Base-by-base conservation (phyloP, 768 basidiomycete species). In the Mycena filopes region DNA sequence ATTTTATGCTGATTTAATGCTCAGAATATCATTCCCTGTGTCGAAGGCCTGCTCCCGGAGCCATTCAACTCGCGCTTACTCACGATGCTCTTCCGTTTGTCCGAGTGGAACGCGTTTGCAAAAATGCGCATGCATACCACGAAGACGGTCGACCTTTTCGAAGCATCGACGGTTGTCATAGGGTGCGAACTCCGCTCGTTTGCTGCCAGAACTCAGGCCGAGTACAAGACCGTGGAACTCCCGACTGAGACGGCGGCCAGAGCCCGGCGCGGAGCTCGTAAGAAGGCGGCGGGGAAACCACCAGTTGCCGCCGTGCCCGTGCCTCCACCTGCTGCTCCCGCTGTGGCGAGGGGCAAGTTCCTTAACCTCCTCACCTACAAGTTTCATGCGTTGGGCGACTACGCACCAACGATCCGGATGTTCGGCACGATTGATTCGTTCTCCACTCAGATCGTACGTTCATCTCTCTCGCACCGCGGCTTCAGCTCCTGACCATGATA, bases 11-110 rank as follows among this genome's bases (percentile, higher is more conserved):
- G 7, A 43, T n/a, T n/a, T 43, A 18, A 43, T 16, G 71, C 15
- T 15, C 18, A 77, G 77, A 74, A 73, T 53, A 66, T 72, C 2
- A 70, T 79, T 2, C 80, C 78, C 0, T 71, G 62, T 0, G 72
- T 78, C 12, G 72, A 79, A 9, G 76, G 74, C 5, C 68, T 79
- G 16, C 38, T 80, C 2, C 74, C 70, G 0, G 45, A 64, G 3
- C 38, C 28, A 2, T 46, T 28, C 11, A 55, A 63, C 29, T 18
- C 9, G 3, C 43, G 38, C 20, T 11, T 63, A 8, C 43, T 65
- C 11, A 64, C 50, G 0, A 56, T 70, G 0, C 41, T 75, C 0
- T 72, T 67, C 25, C 38, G 31, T 8, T 50, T 71, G 16, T 60
- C 67, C 1, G 54, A 64, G 40, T 76, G 75, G 75, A 72, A 75